Percentiles rank a stretch among this genome's conserved stretches.
Evolutionary conservation across 176 grass and related monocot species (phyloP).

Genomic region (Carex kokanica): DNA sequence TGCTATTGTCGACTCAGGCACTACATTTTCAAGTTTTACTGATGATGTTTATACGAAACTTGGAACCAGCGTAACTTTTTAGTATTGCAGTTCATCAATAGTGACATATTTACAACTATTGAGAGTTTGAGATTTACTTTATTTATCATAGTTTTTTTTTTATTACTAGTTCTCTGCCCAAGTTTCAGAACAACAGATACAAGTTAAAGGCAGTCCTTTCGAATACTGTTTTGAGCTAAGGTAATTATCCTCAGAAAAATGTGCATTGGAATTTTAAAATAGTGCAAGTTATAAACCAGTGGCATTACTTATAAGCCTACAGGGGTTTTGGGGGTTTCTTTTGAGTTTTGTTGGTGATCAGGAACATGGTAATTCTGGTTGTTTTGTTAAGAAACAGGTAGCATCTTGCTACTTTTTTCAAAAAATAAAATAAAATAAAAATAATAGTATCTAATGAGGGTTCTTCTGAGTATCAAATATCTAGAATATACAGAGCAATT

Average conservation of each 20-base stretch:
- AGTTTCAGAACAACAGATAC: not conserved
- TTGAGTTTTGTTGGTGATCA: no score
- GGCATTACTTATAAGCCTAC: no score
- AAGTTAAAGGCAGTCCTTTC: conserved; percentile 30
- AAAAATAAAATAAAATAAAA: no score
- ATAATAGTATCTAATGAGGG: no score
- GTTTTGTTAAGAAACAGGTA: no score
- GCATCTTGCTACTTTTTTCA: not conserved
- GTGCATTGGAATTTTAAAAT: not conserved
- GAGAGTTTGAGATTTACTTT: not conserved
- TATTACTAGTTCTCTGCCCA: conserved; percentile 22
- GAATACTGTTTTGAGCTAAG: conserved; percentile 44
- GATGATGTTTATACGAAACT: conserved; percentile 46
- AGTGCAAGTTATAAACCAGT: no score
- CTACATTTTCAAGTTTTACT: conserved; percentile 48
- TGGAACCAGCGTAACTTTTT: conserved; percentile 31
- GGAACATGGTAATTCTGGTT: no score
- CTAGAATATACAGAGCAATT: no score
- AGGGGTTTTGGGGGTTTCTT: no score
- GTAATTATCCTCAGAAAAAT: not conserved
- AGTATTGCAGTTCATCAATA: not conserved
- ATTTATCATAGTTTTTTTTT: not conserved
- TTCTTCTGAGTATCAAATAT: no score
- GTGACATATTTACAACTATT: not conserved
- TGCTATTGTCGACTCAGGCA: conserved; percentile 71